Percentiles rank a stretch among this genome's conserved stretches.
Conservation (phyloP, 2,329 filamentous ascomycete genomes). For the Cladosporium colombiae region DNA sequence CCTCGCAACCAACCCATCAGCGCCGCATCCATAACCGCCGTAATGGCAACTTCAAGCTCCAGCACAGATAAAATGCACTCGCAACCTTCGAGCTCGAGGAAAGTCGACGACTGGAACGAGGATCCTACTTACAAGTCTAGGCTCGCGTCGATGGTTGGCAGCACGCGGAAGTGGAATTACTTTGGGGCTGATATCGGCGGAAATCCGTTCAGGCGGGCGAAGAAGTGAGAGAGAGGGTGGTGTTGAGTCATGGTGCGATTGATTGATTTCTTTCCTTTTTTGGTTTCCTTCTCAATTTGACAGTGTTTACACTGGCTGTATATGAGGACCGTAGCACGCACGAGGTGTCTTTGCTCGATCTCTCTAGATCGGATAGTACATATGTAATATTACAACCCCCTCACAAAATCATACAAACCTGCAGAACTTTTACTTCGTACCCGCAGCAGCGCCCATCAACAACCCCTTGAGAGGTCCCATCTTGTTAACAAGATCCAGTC, state of each 20-base stretch:
- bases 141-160: neutral
- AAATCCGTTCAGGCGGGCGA: neutral
- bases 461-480: conserved; percentile 76
- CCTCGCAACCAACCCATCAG: neutral
- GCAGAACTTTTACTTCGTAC: conserved; percentile 20
- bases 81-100: neutral
- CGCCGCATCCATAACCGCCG: neutral
- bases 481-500: conserved; percentile 73
- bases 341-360: neutral
- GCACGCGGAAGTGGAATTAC: neutral
- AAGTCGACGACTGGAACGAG: neutral
- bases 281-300: neutral
- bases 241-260: neutral
- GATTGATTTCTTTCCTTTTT: neutral
- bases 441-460: conserved; percentile 71
- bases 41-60: neutral
- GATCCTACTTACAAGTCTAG: conserved; percentile 5
- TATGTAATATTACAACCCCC: neutral
- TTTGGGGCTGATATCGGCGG: neutral
- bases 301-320: neutral
- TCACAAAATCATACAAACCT: neutral
- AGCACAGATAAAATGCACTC: conserved; percentile 5
- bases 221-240: neutral
- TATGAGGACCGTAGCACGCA: neutral
- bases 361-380: neutral